These are phyloP conservation scores for Ceratobasidium sp. DNA, from an alignment of 1,284 basidiomycete species.

Conservation along the genomic window DNA sequence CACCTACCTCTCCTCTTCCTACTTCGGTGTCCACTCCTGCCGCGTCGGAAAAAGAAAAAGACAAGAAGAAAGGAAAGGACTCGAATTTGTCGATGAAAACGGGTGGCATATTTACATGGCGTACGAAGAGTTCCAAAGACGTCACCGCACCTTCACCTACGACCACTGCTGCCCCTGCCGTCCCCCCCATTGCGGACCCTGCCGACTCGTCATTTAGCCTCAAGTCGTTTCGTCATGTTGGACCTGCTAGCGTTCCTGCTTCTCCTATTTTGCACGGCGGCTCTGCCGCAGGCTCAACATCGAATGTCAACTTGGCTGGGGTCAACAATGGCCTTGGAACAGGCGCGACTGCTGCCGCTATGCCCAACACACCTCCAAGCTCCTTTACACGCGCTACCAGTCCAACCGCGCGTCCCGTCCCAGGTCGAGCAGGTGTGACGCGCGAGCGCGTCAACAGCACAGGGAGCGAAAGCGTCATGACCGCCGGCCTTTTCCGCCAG, in stretches of 20 bases:
- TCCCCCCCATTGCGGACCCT: not conserved
- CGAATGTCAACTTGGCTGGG: not conserved
- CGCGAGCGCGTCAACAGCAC: conserved; percentile 32
- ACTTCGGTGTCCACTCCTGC: not conserved
- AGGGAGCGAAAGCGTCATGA: conserved; percentile 27
- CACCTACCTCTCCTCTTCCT: not conserved
- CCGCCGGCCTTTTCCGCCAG: conserved; percentile 21
- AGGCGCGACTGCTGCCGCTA: not conserved
- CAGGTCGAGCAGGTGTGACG: not conserved
- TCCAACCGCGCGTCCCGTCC: not conserved
- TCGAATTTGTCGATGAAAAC: too few species aligned
- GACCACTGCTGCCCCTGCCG: not conserved
- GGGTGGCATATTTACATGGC: conserved; percentile 21
- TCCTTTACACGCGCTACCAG: not conserved
- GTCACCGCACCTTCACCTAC: too few species aligned
- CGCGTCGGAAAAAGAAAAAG: not conserved
- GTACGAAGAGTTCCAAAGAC: conserved; percentile 20
- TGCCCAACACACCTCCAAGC: not conserved
- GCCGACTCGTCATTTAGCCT: conserved; percentile 34
- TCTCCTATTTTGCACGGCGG: not conserved
- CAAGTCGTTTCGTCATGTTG: conserved; percentile 37
- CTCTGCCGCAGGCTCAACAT: not conserved
- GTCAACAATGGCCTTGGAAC: not conserved
- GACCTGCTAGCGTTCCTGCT: conserved; percentile 2
- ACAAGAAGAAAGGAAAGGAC: too few species aligned